Conservation (phyloP, 2,329 filamentous ascomycete genomes). For the Kalaharituber pfeilii region DNA sequence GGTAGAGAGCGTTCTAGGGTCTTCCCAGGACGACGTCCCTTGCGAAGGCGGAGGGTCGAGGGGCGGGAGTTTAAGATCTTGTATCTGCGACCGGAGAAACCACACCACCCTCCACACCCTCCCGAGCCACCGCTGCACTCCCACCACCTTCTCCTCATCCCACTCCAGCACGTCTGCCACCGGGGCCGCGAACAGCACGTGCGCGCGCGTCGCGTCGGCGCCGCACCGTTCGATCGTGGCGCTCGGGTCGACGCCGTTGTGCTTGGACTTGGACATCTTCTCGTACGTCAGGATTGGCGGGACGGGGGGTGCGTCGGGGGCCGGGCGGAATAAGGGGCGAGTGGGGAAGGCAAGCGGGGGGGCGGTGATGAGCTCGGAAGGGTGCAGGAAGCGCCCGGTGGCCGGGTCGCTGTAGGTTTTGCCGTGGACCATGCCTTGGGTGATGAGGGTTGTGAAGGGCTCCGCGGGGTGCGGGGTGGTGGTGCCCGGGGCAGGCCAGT, state of each 20-base stretch:
- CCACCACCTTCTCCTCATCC: slow-evolving; percentile 68
- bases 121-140: slow-evolving; percentile 63
- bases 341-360: slow-evolving; percentile 41
- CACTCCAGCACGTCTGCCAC: slow-evolving; percentile 72
- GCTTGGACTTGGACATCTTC: slow-evolving; percentile 92
- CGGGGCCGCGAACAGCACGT: slow-evolving; percentile 78
- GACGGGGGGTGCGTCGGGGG: too few species aligned
- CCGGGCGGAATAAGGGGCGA: not conserved
- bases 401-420: slow-evolving; percentile 61
- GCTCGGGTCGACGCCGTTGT: slow-evolving; percentile 75
- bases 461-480: slow-evolving; percentile 40
- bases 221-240: slow-evolving; percentile 56
- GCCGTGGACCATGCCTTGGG: slow-evolving; percentile 87
- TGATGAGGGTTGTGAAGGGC: slow-evolving; percentile 66
- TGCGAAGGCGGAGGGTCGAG: too few species aligned
- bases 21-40: not conserved
- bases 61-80: slow-evolving; percentile 11
- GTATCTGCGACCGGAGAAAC: not conserved
- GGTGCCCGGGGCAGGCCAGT: slow-evolving; percentile 27
- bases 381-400: slow-evolving; percentile 59
- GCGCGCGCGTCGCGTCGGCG: slow-evolving; percentile 66
- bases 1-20: not conserved
- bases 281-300: slow-evolving; percentile 37
- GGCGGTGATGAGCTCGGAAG: slow-evolving; percentile 39
- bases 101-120: slow-evolving; percentile 32